A percentile compares a stretch with the other conserved stretches of the same genome.
These are phyloP conservation scores for Pythium utonaiense DNA, from an alignment of 352 stramenopile species.

Conservation along the genomic window DNA sequence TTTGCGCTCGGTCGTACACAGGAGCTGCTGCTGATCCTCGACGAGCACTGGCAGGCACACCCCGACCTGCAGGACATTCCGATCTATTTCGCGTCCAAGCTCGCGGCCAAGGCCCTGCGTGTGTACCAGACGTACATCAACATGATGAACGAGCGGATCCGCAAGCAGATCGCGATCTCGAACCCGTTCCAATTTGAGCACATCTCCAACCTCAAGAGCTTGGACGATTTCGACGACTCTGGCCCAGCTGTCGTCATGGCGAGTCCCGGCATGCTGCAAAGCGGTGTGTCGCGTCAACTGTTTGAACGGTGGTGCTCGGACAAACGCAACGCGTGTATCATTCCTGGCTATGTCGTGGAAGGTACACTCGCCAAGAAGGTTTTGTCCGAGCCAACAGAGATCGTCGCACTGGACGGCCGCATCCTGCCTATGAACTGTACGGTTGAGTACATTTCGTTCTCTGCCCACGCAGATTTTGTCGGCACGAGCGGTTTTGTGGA, in stretches of 20 bases:
- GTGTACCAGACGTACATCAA: constrained; percentile 99
- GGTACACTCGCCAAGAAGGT: constrained; percentile 98
- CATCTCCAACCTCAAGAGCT: constrained; percentile 96
- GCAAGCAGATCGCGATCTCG: constrained; percentile 96
- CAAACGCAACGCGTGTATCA: constrained; percentile 98
- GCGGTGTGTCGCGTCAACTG: constrained; percentile 95
- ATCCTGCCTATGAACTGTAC: constrained; percentile 93
- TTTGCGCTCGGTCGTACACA: constrained; percentile 98
- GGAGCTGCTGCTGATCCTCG: constrained; percentile 98
- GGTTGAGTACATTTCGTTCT: constrained; percentile 98
- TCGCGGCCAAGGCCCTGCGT: constrained; percentile 93
- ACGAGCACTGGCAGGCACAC: constrained; percentile 98
- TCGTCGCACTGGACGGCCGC: constrained; percentile 91
- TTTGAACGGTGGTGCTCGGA: constrained; percentile 98
- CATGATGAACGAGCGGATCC: constrained; percentile 99
- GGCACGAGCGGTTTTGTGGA: constrained; percentile 96
- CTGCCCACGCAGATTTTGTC: constrained; percentile 96
- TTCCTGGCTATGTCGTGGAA: constrained; percentile 99
- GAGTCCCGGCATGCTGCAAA: constrained; percentile 98
- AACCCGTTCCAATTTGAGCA: constrained; percentile 98
- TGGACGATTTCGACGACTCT: constrained; percentile 97
- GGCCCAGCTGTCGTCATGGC: constrained; percentile 98
- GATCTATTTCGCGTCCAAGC: constrained; percentile 98
- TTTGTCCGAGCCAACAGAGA: constrained; percentile 93
- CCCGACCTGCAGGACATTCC: constrained; percentile 94